Conservation (phyloP, 1,284 basidiomycete genomes). For the Leccinum variabile region DNA sequence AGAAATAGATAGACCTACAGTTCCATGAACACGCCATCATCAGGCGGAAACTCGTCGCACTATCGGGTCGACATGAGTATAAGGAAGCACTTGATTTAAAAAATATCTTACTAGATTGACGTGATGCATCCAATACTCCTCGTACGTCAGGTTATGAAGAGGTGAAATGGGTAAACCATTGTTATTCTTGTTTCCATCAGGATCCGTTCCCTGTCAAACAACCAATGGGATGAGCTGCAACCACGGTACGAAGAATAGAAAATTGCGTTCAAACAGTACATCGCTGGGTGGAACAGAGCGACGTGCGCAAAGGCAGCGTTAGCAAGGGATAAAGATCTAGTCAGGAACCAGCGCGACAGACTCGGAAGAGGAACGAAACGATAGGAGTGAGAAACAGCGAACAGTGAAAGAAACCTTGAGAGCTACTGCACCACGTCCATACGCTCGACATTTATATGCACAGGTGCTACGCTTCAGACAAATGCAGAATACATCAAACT, state of each 20-base stretch:
- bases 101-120: conserved; percentile 1
- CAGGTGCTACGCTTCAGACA: background rate
- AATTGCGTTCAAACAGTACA: conserved; percentile 17
- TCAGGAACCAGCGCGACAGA: conserved; percentile 13
- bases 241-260: background rate
- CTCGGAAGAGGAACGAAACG: background rate
- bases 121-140: conserved; percentile 12
- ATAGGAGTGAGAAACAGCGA: background rate
- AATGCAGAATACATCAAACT: conserved; percentile 2
- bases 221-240: conserved; percentile 4
- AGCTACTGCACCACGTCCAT: background rate
- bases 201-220: conserved; percentile 11
- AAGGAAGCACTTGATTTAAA: background rate
- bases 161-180: background rate
- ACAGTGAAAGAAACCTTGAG: background rate
- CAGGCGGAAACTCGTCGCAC: conserved; percentile 8
- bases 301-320: conserved; percentile 14
- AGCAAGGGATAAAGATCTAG: conserved; percentile 13
- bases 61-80: conserved; percentile 8
- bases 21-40: background rate
- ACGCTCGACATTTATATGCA: conserved; percentile 12
- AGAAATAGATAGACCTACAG: conserved; percentile 10
- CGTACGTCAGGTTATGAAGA: background rate
- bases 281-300: background rate
- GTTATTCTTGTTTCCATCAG: background rate